A percentile compares a stretch with the other conserved stretches of the same genome.
Evolutionary conservation across 2,329 filamentous ascomycete species (phyloP).

Genomic region (Aureobasidium sp.): DNA sequence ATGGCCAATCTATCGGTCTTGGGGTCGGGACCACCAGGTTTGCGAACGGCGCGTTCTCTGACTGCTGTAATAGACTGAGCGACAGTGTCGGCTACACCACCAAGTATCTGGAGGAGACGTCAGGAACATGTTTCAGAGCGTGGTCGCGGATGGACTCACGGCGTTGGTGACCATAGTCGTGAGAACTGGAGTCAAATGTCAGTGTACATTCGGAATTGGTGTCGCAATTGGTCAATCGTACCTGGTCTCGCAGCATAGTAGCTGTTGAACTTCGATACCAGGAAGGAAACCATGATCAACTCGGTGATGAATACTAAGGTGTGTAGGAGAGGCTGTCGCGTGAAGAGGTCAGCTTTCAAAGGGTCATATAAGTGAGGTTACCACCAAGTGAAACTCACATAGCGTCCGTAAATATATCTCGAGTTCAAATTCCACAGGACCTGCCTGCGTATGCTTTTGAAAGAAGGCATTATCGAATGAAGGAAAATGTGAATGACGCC

Average conservation of each 20-base stretch:
- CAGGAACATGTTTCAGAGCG: slow-evolving; percentile 2
- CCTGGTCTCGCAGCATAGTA: slow-evolving; percentile 88
- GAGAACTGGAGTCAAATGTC: slow-evolving; percentile 50
- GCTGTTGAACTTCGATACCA: slow-evolving; percentile 81
- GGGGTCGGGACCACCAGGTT: slow-evolving; percentile 45
- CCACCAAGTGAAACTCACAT: slow-evolving; percentile 48
- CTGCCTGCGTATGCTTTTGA: slow-evolving; percentile 29
- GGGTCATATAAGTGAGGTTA: slow-evolving; percentile 1
- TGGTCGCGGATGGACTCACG: slow-evolving; percentile 33
- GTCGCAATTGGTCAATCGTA: slow-evolving; percentile 32
- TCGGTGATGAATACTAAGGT: slow-evolving; percentile 77
- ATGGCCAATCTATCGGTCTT: slow-evolving; percentile 69
- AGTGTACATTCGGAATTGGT: not conserved
- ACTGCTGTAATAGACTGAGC: slow-evolving; percentile 87
- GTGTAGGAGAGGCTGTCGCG: slow-evolving; percentile 71
- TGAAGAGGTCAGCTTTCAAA: not conserved
- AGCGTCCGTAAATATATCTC: slow-evolving; percentile 63
- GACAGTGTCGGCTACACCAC: slow-evolving; percentile 91
- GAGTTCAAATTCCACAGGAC: slow-evolving; percentile 46
- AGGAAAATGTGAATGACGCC: slow-evolving; percentile 10
- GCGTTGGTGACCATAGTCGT: slow-evolving; percentile 99
- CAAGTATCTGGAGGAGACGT: slow-evolving; percentile 52
- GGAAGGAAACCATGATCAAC: slow-evolving; percentile 73
- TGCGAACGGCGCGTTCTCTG: slow-evolving; percentile 45
- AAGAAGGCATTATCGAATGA: slow-evolving; percentile 36